These are phyloP conservation scores for Tulasnella sp. DNA, from an alignment of 768 basidiomycete species.

Conservation along the genomic window DNA sequence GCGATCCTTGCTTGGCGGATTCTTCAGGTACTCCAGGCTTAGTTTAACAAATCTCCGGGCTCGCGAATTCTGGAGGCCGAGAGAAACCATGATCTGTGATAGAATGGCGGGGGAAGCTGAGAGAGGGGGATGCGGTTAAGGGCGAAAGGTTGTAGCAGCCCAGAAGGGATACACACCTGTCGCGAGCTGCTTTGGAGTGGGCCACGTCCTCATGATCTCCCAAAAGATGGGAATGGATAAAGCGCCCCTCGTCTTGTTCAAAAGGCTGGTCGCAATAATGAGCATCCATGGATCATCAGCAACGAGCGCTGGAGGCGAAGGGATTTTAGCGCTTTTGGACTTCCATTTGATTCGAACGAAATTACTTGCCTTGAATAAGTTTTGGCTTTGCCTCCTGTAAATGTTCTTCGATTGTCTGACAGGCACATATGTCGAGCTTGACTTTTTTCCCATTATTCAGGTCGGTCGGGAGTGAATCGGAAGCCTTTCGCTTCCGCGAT, in stretches of 20 bases:
- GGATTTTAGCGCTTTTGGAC: not conserved
- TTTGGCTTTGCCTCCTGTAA: constrained; percentile 23
- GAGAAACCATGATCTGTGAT: constrained; percentile 38
- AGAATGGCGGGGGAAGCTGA: constrained; percentile 34
- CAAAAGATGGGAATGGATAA: constrained; percentile 60
- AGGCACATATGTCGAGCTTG: not conserved
- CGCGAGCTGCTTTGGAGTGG: constrained; percentile 47
- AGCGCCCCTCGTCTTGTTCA: constrained; percentile 63
- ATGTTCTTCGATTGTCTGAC: constrained; percentile 5
- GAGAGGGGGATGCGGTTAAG: not conserved
- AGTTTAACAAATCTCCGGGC: constrained; percentile 48
- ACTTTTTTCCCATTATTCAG: not conserved
- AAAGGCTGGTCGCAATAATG: constrained; percentile 54
- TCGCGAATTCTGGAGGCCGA: constrained; percentile 55
- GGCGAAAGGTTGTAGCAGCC: not conserved
- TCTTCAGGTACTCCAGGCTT: constrained; percentile 44
- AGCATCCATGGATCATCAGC: constrained; percentile 53
- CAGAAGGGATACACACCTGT: constrained; percentile 37
- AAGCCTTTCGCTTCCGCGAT: not conserved
- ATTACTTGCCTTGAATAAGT: constrained; percentile 27
- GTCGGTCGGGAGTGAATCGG: not conserved
- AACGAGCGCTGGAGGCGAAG: constrained; percentile 25
- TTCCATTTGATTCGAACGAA: not conserved
- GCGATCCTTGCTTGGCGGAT: constrained; percentile 32
- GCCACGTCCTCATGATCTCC: constrained; percentile 49